Base-by-base conservation (phyloP, 306 rosid genomes). In the Vigna nakashimae region DNA sequence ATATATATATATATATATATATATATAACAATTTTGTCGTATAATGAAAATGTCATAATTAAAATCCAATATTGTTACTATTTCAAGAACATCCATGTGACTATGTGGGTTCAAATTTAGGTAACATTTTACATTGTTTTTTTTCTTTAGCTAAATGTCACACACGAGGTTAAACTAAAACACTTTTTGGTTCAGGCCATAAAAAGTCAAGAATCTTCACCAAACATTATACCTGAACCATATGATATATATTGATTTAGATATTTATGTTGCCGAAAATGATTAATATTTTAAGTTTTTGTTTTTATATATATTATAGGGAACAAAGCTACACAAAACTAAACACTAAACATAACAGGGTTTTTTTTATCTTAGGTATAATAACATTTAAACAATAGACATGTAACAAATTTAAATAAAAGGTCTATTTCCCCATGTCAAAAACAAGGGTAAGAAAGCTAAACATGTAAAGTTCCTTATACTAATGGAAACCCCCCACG, bases 401-500 rank as follows among this genome's bases (percentile, higher is more conserved):
- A 43, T 66, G 2, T 15, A 42, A 4, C 9, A 20, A 0, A 28
- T 65, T 20, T 0, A 42, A 65, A 42, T 11, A 0, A 9, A 65
- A 65, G 20, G 34, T n/a, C 17, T 17, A 20, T 2, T 40, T 36
- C 22, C 4, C 13, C 55, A 34, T 9, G 3, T 10, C 15, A 45
- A 45, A 38, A 26, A 11, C 5, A 40, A 2, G 65, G 65, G 34
- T 34, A 51, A 24, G 51, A 52, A 42, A 51, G 2, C 13, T 15
- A 20, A 10, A 59, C 15, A 28, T 46, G 15, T 5, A 57, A 18
- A 49, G 30, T 16, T 75, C 8, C 24, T 3, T 14, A 53, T 40
- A 65, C 42, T 63, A 87, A 74, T 84, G 93, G 64, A 82, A 69
- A 5, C 82, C 66, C 65, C 77, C 73, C 2, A 26, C 76, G 0